Evolutionary conservation across 495 filamentous ascomycete species (phyloP), one percentile per base, ranked within the genome.

Genomic region (Penicillium taxi): DNA sequence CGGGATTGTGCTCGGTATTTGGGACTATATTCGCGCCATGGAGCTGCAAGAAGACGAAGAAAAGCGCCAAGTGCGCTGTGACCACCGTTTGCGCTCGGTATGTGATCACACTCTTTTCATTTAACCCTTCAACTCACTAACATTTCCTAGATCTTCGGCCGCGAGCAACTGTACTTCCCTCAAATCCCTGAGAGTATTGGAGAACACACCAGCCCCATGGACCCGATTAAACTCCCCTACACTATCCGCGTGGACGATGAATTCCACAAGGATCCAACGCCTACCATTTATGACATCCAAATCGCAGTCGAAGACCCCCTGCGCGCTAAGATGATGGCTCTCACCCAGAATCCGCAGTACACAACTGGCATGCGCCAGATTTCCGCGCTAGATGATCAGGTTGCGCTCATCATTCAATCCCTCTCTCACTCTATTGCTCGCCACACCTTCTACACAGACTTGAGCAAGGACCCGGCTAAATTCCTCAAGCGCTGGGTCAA

Each of bases 211-310:
- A 77, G 68, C 21, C 71, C 85, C 6, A 73, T 94, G 11, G 80
- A 88, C 5, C 91, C 91, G 0, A 74, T 96, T 54, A 78, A 82
- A 44, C 77, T 96, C 15, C 70, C 75, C 19, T 98, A 96, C 66
- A 96, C 87, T 24, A 93, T 96, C 59, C 89, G 93, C 49, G 81
- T 93, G 27, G 91, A 96, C 58, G 77, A 83, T 52, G 76, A 82
- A 8, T 91, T 86, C 63, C 81, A 91, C 67, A 59, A 61, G 28
- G 45, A 63, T 20, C 57, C 69, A 7, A 58, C 61, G 19, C 81
- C 81, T 1, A 94, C 86, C 18, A 69, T 95, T 58, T 94, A 94
- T 69, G 90, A 94, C 63, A 69, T 98, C 44, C 80, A 73, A 44
- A 84, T 96, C 44, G 72, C 78, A 17, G 72, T 93, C n/a, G 82